These are phyloP conservation scores for Pleurotus tuoliensis DNA, from an alignment of 768 basidiomycete genomes.

Conservation along the genomic window DNA sequence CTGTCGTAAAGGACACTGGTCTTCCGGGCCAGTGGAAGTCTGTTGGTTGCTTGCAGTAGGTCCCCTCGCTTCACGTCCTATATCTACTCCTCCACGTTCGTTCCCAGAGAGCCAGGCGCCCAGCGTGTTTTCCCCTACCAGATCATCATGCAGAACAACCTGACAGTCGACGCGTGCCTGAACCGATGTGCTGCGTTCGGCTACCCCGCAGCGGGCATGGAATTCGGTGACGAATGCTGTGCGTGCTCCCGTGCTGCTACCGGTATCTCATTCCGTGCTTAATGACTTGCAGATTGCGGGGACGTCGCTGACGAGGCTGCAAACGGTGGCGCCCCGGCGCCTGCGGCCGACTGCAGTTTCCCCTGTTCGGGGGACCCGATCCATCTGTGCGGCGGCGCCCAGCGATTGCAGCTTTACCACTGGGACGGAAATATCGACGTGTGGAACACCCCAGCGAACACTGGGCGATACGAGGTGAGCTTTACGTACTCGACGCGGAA, in stretches of 20 bases:
- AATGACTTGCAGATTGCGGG: conserved; percentile 55
- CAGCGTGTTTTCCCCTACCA: conserved; percentile 57
- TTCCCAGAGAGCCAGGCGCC: conserved; percentile 43
- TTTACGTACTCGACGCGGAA: not conserved
- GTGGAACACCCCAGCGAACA: conserved; percentile 66
- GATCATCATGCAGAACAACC: conserved; percentile 55
- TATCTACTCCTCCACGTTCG: not conserved
- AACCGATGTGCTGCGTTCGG: conserved; percentile 68
- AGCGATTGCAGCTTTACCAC: conserved; percentile 51
- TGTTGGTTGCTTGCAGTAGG: conserved; percentile 64
- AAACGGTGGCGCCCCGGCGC: conserved; percentile 33
- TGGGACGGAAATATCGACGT: conserved; percentile 50
- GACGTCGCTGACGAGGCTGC: conserved; percentile 53
- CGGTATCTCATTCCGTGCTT: not conserved
- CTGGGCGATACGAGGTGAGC: conserved; percentile 66
- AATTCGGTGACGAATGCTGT: conserved; percentile 74
- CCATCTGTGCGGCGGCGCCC: conserved; percentile 62
- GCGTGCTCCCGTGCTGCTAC: conserved; percentile 21
- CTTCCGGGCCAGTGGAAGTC: conserved; percentile 66
- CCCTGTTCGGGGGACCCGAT: conserved; percentile 69
- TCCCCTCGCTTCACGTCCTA: not conserved
- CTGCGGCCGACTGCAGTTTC: conserved; percentile 39
- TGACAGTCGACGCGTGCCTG: conserved; percentile 61
- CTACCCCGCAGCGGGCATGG: conserved; percentile 67
- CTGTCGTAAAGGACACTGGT: conserved; percentile 46